Base-by-base conservation (phyloP, 2,329 filamentous ascomycete genomes). In the Septoria linicola region DNA sequence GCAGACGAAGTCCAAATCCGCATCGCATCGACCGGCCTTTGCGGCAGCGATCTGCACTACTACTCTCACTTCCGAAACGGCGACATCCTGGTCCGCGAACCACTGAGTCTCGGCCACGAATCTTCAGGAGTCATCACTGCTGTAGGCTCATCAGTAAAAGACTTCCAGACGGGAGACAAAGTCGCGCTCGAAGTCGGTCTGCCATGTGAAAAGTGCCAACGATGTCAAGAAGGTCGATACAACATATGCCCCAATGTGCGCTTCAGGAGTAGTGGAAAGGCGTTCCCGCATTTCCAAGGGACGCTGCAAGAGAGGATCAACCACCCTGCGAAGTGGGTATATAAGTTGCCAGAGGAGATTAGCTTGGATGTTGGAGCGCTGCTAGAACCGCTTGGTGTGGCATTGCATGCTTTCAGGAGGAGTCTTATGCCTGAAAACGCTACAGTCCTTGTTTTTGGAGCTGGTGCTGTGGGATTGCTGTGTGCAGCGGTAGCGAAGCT, bases 101-200 rank as follows among this genome's bases (percentile, higher is more conserved):
- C 90, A 57, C 85, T 95, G 78, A 85, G 89, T 11, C 82, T 95
- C 0, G 84, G 84, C 60, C 84, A 88, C 68, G 84, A 87, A 68
- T 91, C 89, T 11, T 80, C 89, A 7, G 91, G 90, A 53, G 85
- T 88, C 21, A 78, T 97, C 34, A 82, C 89, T 47, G 80, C 81
- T 39, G 76, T 88, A 34, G 90, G 89, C 16, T 82, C 74, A 36
- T 58, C 57, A 2, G 61, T 66, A 31, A 46, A 60, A n/a, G 37
- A 71, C 25, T 80, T 95, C 57, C 74, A 80, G 60, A 67, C 78
- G 8, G 91, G 91, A 51, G 91, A 96, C 73, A 84, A 88, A 62
- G 86, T 96, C 16, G 90, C 92, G n/a, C 76, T 97, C 35, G 92
- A 97, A 77, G 92, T 95, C 11, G 92, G 92, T 43, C 80, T 88